These are phyloP conservation scores for Liriodendron chinense DNA, from an alignment of 164 flowering plant genomes.

Conservation along the genomic window DNA sequence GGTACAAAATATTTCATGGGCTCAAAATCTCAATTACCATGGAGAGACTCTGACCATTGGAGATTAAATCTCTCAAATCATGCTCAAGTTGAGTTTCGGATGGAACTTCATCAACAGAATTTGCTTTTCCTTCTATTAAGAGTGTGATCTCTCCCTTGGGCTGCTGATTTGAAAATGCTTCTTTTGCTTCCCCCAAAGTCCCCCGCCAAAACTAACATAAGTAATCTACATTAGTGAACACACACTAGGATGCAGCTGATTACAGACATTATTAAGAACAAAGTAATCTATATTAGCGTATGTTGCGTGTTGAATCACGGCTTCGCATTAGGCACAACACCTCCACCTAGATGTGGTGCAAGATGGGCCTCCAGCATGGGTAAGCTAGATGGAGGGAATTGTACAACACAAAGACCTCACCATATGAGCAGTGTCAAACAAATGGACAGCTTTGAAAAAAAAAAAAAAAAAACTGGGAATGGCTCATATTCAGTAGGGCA, in stretches of 20 bases:
- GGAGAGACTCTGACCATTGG: constrained; percentile 77
- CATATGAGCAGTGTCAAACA: too few relatives aligned
- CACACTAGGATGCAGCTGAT: not conserved
- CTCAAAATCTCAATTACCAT: constrained; percentile 35
- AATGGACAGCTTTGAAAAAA: too few relatives aligned
- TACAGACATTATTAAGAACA: not conserved
- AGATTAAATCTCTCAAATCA: constrained; percentile 57
- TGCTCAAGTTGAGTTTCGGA: constrained; percentile 75
- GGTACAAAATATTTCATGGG: not conserved
- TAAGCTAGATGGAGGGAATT: too few relatives aligned
- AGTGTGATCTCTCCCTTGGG: constrained; percentile 95
- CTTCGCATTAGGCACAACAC: too few relatives aligned
- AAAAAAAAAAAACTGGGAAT: too few relatives aligned
- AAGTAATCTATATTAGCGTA: not conserved
- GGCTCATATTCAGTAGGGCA: too few relatives aligned
- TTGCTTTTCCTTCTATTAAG: constrained; percentile 65
- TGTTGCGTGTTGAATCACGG: too few relatives aligned
- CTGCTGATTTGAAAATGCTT: constrained; percentile 54
- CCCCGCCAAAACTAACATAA: constrained; percentile 88
- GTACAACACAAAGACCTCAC: too few relatives aligned
- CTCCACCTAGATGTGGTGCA: too few relatives aligned
- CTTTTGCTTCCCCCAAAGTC: constrained; percentile 72
- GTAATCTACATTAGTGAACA: constrained; percentile 12
- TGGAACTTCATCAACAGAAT: constrained; percentile 42
- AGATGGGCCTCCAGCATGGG: too few relatives aligned